Base-by-base conservation (phyloP, 768 basidiomycete genomes). In the Suillus subluteus region DNA sequence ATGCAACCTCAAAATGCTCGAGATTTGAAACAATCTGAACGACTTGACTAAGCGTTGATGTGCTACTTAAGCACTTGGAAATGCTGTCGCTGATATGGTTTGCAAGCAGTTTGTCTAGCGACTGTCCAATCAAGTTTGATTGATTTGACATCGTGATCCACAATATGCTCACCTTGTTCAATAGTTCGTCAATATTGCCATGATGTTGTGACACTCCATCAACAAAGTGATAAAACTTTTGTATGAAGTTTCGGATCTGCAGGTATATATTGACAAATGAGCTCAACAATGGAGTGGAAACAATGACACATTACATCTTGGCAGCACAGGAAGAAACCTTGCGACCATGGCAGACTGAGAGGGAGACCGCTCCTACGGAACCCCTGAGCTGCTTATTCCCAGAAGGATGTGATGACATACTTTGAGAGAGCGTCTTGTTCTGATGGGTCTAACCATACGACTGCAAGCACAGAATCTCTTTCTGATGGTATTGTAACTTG, bases 151-250 rank as follows among this genome's bases (percentile, higher is more conserved):
- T 58, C 38, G 40, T 38, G n/a, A 44, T 11, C 21, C 26, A 63
- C 41, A 26, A 23, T 48, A 40, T 18, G 35, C 46, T 74, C 65
- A 96, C 97, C 84, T 91, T 95, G 79, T 90, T 91, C 62, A 99
- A 78, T 11, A 98, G 83, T 63, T 95, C 95, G 72, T 99, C 96
- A 40, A 96, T 93, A 73, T 96, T 92, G 52, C 91, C 86, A 76
- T 96, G 92, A 66, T 95, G 92, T 73, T 96, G 94, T 2, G 92
- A 89, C 6, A 98, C 92, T 11, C 97, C 97, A 71, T 99, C 98
- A 0, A 96, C 89, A 76, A 99, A 99, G 30, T 94, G 90, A 75
- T 98, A 97, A 80, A 98, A 99, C 71, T 94, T 95, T 71, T 96
- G 92, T 46, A 98, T 92, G 73, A 97, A 98, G 52, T 82, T 83